Evolutionary conservation across 2,329 filamentous ascomycete genomes (phyloP), one percentile per base, ranked within the genome.

Genomic region (Elsinoe arachidis): DNA sequence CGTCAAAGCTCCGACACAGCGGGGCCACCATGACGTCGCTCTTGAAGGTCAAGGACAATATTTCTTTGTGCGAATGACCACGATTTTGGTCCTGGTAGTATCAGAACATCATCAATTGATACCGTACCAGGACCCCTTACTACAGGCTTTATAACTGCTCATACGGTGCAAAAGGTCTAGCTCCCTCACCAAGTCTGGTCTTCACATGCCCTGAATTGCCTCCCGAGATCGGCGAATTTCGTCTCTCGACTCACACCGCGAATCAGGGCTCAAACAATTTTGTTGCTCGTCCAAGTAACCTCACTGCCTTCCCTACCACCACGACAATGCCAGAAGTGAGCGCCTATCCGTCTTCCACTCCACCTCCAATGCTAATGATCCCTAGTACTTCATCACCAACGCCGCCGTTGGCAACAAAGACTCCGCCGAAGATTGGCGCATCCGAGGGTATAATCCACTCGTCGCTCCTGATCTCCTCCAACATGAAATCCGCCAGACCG

Each of bases 401-500:
- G 72, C 73, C 63, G 69, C 71, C 37, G 75, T 78, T 46, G 76
- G 76, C 65, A 74, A 79, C 67, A 71, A 72, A 55, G 66, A 72
- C 57, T 75, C 72, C 65, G 74, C 73, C 4, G 76, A 79, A 65
- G 76, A 79, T 61, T 79, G 74, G 73, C 74, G 76, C 60, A 78
- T 79, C 62, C 86, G 87, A 61, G 92, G 92, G 66, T 92, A 95
- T 80, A 96, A 95, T 71, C 92, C 89, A 66, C 65, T 99, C 64
- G 96, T 90, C 12, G 85, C 93, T 5, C 93, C 93, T 61, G 89
- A 96, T 68, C 84, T 99, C 62, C 89, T 99, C 60, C 92, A 97
- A 73, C 87, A 92, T 79, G 91, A 97, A 73, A 92, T 99, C 67
- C 76, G 80, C 34, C 80, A 83, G 63, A 70, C 75, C 12, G 35